Conservation (phyloP, 371 early-diverging fungal species). For the Sanchytrium tribonematis region DNA sequence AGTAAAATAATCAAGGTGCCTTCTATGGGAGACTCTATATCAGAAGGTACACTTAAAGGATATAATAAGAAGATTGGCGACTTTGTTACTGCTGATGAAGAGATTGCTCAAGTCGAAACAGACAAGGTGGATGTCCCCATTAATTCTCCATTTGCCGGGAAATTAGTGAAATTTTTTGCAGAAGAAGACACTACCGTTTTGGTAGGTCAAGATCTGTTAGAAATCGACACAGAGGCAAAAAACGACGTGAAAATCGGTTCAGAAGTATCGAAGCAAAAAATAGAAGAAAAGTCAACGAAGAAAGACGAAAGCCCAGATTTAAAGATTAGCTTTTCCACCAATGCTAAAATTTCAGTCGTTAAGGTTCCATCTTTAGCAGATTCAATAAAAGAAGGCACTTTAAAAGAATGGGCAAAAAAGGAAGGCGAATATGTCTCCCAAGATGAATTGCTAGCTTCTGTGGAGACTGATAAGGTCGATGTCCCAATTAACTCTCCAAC, state of each 20-base stretch:
- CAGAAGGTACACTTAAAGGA: constrained; percentile 75
- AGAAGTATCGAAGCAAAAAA: no score
- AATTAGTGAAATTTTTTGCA: constrained; percentile 48
- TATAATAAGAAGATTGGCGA: constrained; percentile 91
- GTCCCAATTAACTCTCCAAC: constrained; percentile 80
- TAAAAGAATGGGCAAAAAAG: constrained; percentile 79
- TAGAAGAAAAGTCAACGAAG: no score
- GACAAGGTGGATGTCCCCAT: constrained; percentile 90
- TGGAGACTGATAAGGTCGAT: constrained; percentile 94
- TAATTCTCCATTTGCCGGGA: constrained; percentile 72
- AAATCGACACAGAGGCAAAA: constrained; percentile 42
- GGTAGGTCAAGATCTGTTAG: constrained; percentile 75
- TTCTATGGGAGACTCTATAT: constrained; percentile 85
- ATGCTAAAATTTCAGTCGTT: no score
- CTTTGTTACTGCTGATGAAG: constrained; percentile 70
- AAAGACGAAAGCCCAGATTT: no score
- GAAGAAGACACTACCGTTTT: constrained; percentile 69
- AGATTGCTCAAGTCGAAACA: constrained; percentile 83
- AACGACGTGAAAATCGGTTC: no score
- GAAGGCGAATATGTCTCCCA: constrained; percentile 74
- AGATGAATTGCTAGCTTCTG: constrained; percentile 80
- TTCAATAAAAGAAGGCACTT: constrained; percentile 83
- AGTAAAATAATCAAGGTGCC: constrained; percentile 78
- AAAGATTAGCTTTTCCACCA: no score
- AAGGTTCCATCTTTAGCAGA: constrained; percentile 87